phyloP scores from a whole-genome alignment of 768 basidiomycete genomes.

The Mycena chlorophos region DNA sequence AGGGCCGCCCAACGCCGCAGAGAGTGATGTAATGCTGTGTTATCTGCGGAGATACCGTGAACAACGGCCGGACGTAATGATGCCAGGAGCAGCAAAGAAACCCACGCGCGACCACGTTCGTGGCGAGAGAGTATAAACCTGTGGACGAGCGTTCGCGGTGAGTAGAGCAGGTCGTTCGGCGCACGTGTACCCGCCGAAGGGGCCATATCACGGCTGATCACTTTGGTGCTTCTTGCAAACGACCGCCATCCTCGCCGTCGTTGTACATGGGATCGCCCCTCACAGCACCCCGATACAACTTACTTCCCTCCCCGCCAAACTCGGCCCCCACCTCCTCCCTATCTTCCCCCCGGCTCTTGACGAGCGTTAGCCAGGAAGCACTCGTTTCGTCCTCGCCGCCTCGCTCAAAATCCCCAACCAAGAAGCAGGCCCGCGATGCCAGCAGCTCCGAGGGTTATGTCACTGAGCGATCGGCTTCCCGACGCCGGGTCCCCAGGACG shows the following conservation, averaged over 20 bases:
- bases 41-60: not conserved
- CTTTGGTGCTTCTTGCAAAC: not conserved
- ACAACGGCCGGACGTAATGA: not conserved
- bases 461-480: conserved; percentile 42
- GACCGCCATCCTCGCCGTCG: not conserved
- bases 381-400: conserved; percentile 22
- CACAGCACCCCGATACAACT: conserved; percentile 34
- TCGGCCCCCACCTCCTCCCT: conserved; percentile 42
- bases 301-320: conserved; percentile 50
- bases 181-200: not conserved
- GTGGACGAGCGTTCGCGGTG: no score
- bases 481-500: conserved; percentile 27
- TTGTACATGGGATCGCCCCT: conserved; percentile 27
- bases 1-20: not conserved
- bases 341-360: conserved; percentile 38
- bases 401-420: conserved; percentile 23
- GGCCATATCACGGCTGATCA: not conserved
- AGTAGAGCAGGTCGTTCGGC: no score
- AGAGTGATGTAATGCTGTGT: not conserved
- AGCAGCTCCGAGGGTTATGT: conserved; percentile 48
- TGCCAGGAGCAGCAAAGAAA: no score
- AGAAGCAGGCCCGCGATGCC: conserved; percentile 31
- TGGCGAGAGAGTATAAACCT: no score
- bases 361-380: conserved; percentile 28
- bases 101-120: no score